Base-by-base conservation (phyloP, 257 asterid species). In the Hygrophila difformis region DNA sequence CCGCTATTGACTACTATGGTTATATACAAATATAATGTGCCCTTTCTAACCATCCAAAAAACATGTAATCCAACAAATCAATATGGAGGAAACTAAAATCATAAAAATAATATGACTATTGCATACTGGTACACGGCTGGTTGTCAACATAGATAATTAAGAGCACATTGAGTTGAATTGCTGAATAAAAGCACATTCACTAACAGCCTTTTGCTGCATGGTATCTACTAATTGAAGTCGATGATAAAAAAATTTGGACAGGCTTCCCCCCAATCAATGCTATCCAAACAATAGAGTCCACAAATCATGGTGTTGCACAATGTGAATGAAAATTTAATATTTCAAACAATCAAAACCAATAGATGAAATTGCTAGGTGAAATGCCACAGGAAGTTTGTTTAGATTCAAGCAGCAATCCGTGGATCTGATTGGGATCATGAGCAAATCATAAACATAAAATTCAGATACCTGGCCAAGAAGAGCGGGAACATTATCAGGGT, bases 391-490 rank as follows among this genome's bases (percentile, higher is more conserved):
- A n/a, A n/a, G n/a, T n/a, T n/a, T n/a, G n/a, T n/a, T n/a, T n/a
- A n/a, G n/a, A n/a, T n/a, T n/a, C n/a, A n/a, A n/a, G n/a, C n/a
- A n/a, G n/a, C n/a, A n/a, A n/a, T n/a, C n/a, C n/a, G n/a, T n/a
- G n/a, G n/a, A n/a, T n/a, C n/a, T n/a, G n/a, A n/a, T n/a, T n/a
- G n/a, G n/a, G n/a, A 38, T 49, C 50, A 59, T 29, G 54, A 39
- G 47, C 31, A 47, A 21, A 19, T 5, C 42, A 18, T 31, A 51
- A 20, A 46, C 41, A 13, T 24, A 35, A 3, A 33, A 61, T 51
- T 56, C 56, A 41, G 40, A 56, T 78, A 86, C 98, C 89, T 91
- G 99, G 58, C 99, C 99, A 59, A 91, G 94, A 60, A 91, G 92
- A 65, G 99, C 96, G 59, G 95, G 92, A 64, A 91, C 87, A 44